A percentile compares a stretch with the other conserved stretches of the same genome.
These are phyloP conservation scores for Mortierella hygrophila DNA, from an alignment of 192 early-diverging fungal genomes.

Conservation along the genomic window DNA sequence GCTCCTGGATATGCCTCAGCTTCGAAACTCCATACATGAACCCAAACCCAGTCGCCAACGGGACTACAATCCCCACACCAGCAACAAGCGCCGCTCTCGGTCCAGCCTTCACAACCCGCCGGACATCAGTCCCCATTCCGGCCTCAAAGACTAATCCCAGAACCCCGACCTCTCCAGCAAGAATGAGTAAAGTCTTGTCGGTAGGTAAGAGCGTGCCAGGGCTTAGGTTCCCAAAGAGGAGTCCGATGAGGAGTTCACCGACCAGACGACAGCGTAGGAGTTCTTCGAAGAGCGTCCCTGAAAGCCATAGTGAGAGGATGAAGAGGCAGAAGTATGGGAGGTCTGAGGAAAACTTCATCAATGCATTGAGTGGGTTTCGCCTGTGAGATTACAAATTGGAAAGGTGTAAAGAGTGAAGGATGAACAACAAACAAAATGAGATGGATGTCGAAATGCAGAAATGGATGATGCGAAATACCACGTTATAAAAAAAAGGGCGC, in stretches of 20 bases:
- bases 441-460: background rate
- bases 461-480: background rate
- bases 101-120: conserved; percentile 8
- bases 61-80: conserved; percentile 30
- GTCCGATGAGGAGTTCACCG: conserved; percentile 37
- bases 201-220: conserved; percentile 14
- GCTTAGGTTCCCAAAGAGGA: conserved; percentile 38
- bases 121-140: conserved; percentile 22
- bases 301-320: conserved; percentile 29
- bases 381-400: background rate
- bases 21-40: conserved; percentile 34
- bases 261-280: conserved; percentile 34
- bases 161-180: conserved; percentile 38
- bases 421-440: background rate
- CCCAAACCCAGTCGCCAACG: conserved; percentile 41
- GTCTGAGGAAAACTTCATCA: conserved; percentile 15
- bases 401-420: background rate
- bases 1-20: conserved; percentile 6
- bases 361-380: background rate
- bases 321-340: conserved; percentile 37
- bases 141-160: conserved; percentile 44
- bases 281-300: conserved; percentile 36
- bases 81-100: conserved; percentile 20
- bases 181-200: conserved; percentile 31
- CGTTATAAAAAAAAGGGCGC: background rate